Base-by-base conservation (phyloP, 805 yeast genomes). In the Kodamaea restingae region DNA sequence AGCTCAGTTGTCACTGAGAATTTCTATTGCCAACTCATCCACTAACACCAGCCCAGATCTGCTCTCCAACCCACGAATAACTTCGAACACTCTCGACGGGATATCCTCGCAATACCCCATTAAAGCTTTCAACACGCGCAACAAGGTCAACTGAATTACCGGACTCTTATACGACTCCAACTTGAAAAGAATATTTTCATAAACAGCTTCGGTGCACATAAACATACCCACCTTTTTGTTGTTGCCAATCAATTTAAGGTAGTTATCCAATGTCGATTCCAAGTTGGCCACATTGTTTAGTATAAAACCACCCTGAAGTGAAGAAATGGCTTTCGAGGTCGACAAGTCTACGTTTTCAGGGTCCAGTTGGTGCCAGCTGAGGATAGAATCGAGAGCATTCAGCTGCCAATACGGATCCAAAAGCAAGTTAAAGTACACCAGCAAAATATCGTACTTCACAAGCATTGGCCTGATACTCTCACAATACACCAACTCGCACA, bases 321-420 rank as follows among this genome's bases (percentile, higher is more conserved):
- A 62, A 11, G 40, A 31, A 6, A 37, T 25, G 15, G 58, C 67
- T 15, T 38, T 50, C 15, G 57, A 53, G 38, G 53, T 46, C 18
- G 46, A 61, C 21, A 54, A 55, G 32, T 36, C 47, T 7, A 51
- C 52, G 30, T 36, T 56, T 6, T 40, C 46, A 4, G 56, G 54
- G 35, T 58, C 60, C 39, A 47, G 63, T 46, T 54, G 52, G 43
- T 47, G 55, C 78, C 70, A 72, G 45, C 50, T 55, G 7, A 70
- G 33, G 2, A 77, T 60, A 0, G 80, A 70, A 20, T 76, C 80
- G 44, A 75, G 60, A 2, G 80, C 76, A 50, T 71, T 74, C 14
- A 73, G 69, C 51, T 75, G 79, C 81, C 81, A 77, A 47, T 76
- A 75, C 0, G 77, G 71, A 47, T 78, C 80, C 7, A 64, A 46